Evolutionary conservation across 2,329 filamentous ascomycete genomes (phyloP).

Genomic region (Ampelomyces quisqualis): DNA sequence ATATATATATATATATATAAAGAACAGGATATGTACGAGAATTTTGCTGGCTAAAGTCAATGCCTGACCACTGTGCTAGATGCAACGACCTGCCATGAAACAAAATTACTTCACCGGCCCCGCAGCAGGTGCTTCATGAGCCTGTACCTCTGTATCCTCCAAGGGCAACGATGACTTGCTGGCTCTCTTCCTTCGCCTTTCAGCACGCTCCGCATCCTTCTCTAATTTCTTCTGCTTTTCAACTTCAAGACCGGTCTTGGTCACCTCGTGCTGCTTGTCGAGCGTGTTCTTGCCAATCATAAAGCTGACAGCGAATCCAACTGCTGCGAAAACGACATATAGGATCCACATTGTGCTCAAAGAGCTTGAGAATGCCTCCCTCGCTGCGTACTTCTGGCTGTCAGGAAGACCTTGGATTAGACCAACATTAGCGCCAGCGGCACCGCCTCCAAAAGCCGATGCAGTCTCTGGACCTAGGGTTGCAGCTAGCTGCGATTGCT

Average conservation of each 20-base stretch:
- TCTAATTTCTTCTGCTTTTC: slow-evolving; percentile 44
- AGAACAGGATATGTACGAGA: not conserved
- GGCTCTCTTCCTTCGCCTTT: slow-evolving; percentile 31
- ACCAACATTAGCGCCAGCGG: slow-evolving; percentile 62
- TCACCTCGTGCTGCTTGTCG: slow-evolving; percentile 49
- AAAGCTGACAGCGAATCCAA: slow-evolving; percentile 44
- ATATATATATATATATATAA: not conserved
- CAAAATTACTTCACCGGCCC: slow-evolving; percentile 1
- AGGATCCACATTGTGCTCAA: slow-evolving; percentile 54
- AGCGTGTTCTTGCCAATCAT: slow-evolving; percentile 48
- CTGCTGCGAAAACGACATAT: slow-evolving; percentile 46
- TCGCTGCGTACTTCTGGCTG: slow-evolving; percentile 47
- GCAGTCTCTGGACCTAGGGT: slow-evolving; percentile 57
- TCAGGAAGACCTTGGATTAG: slow-evolving; percentile 56
- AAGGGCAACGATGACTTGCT: slow-evolving; percentile 20
- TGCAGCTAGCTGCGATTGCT: slow-evolving; percentile 51
- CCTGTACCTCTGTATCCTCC: slow-evolving; percentile 20
- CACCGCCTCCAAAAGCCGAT: slow-evolving; percentile 56
- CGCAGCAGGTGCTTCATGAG: not conserved
- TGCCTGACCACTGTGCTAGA: slow-evolving; percentile 2
- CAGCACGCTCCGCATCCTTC: slow-evolving; percentile 35
- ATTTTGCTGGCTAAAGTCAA: not conserved
- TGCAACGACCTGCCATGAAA: not conserved
- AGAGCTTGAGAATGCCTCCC: slow-evolving; percentile 47
- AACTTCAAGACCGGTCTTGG: slow-evolving; percentile 51